phyloP scores from a whole-genome alignment of 441 rosid species.

The Isatis lusitanica region DNA sequence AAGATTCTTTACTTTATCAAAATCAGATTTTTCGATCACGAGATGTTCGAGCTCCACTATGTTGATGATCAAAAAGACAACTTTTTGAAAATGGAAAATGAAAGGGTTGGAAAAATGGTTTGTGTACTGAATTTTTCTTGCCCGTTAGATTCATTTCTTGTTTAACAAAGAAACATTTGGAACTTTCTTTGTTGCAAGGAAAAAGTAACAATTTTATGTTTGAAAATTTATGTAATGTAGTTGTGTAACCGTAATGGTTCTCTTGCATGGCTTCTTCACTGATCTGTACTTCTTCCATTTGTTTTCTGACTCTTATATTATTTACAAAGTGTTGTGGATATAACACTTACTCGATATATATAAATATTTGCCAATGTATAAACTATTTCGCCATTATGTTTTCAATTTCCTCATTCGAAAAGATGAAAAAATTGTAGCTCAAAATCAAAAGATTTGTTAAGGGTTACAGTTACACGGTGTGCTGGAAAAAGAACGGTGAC shows the following conservation, averaged over 20 bases:
- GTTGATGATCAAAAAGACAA: conserved; percentile 23
- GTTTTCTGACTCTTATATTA: no score
- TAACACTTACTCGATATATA: no score
- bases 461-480: background rate
- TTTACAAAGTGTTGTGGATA: no score
- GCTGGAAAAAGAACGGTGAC: background rate
- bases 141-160: background rate
- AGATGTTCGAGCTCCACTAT: conserved; percentile 30
- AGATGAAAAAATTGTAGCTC: background rate
- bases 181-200: background rate
- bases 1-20: conserved; percentile 19
- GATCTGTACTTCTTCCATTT: no score
- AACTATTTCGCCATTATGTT: background rate
- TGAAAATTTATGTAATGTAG: no score
- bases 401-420: background rate
- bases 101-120: background rate
- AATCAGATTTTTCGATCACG: conserved; percentile 20
- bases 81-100: background rate
- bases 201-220: no score
- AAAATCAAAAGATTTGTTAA: background rate
- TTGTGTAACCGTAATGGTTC: no score
- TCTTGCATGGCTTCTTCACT: no score
- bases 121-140: background rate
- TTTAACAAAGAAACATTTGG: background rate
- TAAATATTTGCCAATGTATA: no score